phyloP scores from a whole-genome alignment of 352 stramenopile species.

The Globisporangium yorkense region DNA sequence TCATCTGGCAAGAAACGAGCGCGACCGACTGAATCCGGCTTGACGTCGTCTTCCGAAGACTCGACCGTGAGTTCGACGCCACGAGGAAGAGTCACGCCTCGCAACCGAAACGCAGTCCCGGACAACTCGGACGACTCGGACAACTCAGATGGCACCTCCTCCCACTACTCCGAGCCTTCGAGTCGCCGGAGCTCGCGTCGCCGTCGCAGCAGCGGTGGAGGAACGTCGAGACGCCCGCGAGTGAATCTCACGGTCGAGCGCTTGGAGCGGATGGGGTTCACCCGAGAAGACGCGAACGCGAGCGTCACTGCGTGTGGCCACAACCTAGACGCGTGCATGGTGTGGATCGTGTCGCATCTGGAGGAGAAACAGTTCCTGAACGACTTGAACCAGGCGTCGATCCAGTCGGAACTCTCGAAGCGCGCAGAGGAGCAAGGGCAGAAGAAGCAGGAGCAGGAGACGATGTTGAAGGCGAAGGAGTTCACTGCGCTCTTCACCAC shows the following conservation, averaged over 20 bases:
- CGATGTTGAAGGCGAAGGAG: constrained; percentile 35
- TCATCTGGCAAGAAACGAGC: constrained; percentile 25
- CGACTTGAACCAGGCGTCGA: constrained; percentile 70
- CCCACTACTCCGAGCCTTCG: neutral
- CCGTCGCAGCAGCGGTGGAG: neutral
- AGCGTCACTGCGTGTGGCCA: constrained; percentile 52
- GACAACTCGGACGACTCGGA: constrained; percentile 6
- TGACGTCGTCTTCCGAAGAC: constrained; percentile 4
- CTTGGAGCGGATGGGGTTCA: constrained; percentile 62
- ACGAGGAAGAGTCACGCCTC: constrained; percentile 19
- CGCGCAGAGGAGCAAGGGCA: constrained; percentile 47
- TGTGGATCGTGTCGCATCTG: constrained; percentile 73
- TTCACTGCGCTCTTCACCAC: constrained; percentile 65
- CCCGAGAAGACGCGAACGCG: constrained; percentile 47
- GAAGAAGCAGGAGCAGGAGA: constrained; percentile 55
- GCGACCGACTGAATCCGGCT: constrained; percentile 11
- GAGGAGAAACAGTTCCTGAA: constrained; percentile 66
- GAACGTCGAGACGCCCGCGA: constrained; percentile 18
- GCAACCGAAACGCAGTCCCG: neutral
- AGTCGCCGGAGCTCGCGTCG: constrained; percentile 13
- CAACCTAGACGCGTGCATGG: constrained; percentile 65
- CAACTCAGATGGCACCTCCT: neutral
- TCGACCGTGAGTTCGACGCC: neutral
- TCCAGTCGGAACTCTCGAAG: constrained; percentile 69
- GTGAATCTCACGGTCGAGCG: constrained; percentile 54